These are phyloP conservation scores for Aquilaria agallochum DNA, from an alignment of 441 rosid genomes.

Conservation along the genomic window DNA sequence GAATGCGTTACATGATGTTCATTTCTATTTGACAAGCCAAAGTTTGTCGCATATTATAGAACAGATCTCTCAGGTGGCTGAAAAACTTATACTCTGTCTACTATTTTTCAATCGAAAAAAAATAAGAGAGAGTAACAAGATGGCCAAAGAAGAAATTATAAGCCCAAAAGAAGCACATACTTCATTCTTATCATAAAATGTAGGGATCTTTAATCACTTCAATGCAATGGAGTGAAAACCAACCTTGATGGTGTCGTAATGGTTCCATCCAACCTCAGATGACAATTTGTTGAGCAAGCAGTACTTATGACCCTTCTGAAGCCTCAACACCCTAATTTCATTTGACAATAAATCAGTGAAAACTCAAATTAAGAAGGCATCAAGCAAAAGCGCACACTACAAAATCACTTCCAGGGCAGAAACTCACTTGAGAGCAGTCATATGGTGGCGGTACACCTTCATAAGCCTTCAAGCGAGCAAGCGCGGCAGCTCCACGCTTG, in stretches of 20 bases:
- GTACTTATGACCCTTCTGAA: conserved; percentile 51
- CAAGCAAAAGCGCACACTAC: background rate
- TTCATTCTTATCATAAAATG: background rate
- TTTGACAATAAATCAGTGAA: too few species aligned
- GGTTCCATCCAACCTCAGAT: conserved; percentile 64
- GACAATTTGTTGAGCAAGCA: conserved; percentile 43
- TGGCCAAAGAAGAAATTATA: background rate
- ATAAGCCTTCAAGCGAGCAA: conserved; percentile 32
- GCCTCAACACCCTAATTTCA: conserved; percentile 50
- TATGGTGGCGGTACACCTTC: conserved; percentile 35
- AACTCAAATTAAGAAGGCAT: background rate
- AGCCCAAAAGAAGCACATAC: background rate
- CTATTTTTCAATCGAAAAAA: too few species aligned
- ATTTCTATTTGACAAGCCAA: too few species aligned
- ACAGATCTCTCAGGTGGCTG: too few species aligned
- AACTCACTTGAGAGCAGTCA: conserved; percentile 32
- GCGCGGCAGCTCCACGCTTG: conserved; percentile 34
- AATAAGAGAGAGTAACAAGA: background rate
- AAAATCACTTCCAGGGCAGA: background rate
- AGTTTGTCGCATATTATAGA: too few species aligned
- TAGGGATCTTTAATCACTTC: too few species aligned
- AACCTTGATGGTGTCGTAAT: conserved; percentile 53
- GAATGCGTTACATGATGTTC: too few species aligned
- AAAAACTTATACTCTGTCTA: too few species aligned
- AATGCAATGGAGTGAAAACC: conserved; percentile 3